These are phyloP conservation scores for Acrasis kona DNA, from an alignment of 78 protist species.

Conservation along the genomic window DNA sequence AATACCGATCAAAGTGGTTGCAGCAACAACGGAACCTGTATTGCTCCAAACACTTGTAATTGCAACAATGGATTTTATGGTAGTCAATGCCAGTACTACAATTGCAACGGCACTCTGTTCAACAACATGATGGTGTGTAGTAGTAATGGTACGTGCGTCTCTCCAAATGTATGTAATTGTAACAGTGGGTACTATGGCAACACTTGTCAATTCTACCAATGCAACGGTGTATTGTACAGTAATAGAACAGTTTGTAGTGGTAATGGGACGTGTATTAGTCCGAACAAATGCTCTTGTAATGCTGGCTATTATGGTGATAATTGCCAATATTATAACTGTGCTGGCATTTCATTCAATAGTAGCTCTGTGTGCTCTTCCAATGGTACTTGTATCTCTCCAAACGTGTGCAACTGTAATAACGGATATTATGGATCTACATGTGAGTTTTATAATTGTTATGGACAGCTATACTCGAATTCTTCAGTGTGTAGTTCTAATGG, in stretches of 20 bases:
- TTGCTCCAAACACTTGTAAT: not conserved
- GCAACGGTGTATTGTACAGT: not conserved
- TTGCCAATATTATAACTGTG: not conserved
- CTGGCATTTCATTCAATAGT: not conserved
- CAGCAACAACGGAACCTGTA: not conserved
- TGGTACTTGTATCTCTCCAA: not conserved
- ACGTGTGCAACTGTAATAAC: not conserved
- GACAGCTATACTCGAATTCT: too few relatives aligned
- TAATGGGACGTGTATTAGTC: not conserved
- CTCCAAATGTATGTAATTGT: not conserved
- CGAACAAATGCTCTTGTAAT: not conserved
- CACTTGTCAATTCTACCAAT: not conserved
- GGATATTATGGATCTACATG: not conserved
- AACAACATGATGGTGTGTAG: not conserved
- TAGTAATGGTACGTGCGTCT: not conserved
- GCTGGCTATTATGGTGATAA: not conserved
- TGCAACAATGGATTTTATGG: not conserved
- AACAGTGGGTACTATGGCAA: not conserved
- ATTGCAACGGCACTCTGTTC: not conserved
- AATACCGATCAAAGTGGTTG: too few relatives aligned
- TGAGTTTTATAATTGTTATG: not conserved
- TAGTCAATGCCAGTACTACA: not conserved
- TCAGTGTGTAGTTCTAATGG: not conserved
- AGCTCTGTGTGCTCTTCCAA: not conserved
- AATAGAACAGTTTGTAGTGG: not conserved